Percentiles rank a stretch among this genome's conserved stretches.
Conservation (phyloP, 768 basidiomycete species). For the Xerocomellus dryophilus region DNA sequence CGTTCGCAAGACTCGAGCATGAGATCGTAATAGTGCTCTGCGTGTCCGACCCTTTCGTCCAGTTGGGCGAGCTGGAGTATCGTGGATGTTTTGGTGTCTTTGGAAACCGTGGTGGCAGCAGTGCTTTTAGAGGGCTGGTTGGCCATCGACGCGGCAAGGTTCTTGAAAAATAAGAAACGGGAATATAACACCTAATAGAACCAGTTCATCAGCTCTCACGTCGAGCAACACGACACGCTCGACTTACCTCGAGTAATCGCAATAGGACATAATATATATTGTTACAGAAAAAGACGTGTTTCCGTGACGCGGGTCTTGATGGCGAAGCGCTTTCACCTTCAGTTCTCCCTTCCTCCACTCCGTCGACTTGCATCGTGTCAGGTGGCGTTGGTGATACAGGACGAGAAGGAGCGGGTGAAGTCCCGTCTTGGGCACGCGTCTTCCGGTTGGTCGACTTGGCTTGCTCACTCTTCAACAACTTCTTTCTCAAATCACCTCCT, state of each 20-base stretch:
- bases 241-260: slow-evolving; percentile 78
- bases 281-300: slow-evolving; percentile 80
- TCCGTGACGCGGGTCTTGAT: slow-evolving; percentile 40
- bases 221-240: background rate
- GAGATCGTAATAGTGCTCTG: slow-evolving; percentile 75
- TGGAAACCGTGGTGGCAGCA: slow-evolving; percentile 14
- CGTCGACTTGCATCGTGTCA: slow-evolving; percentile 40
- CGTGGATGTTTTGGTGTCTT: slow-evolving; percentile 30
- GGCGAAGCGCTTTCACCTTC: slow-evolving; percentile 16
- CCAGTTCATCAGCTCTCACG: background rate
- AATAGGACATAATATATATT: slow-evolving; percentile 84
- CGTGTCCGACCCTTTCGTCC: slow-evolving; percentile 41
- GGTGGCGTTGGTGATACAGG: slow-evolving; percentile 57
- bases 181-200: slow-evolving; percentile 69
- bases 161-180: slow-evolving; percentile 77
- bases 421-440: slow-evolving; percentile 51
- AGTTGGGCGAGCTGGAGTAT: slow-evolving; percentile 27
- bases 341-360: slow-evolving; percentile 27
- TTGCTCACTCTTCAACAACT: slow-evolving; percentile 77
- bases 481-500: slow-evolving; percentile 72
- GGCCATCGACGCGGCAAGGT: slow-evolving; percentile 50
- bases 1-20: slow-evolving; percentile 85
- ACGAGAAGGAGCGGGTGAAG: slow-evolving; percentile 56
- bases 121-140: slow-evolving; percentile 20
- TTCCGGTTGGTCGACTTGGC: slow-evolving; percentile 65